These are phyloP conservation scores for Trametes maxima DNA, from an alignment of 768 basidiomycete genomes.

Conservation along the genomic window DNA sequence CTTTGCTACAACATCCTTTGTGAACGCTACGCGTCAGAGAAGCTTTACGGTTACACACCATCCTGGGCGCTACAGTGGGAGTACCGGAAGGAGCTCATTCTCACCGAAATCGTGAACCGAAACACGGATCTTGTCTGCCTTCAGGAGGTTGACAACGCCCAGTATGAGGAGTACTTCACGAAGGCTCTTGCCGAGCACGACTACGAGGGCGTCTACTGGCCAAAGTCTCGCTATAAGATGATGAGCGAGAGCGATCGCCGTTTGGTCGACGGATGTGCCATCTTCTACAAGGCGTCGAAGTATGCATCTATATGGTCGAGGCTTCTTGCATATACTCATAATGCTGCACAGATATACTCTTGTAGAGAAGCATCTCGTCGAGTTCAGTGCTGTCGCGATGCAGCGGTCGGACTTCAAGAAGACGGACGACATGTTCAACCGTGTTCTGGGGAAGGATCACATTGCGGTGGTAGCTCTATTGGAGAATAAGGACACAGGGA, in stretches of 20 bases:
- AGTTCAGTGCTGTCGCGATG: constrained; percentile 92
- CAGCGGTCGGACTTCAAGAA: constrained; percentile 93
- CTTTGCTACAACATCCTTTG: constrained; percentile 95
- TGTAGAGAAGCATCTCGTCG: constrained; percentile 90
- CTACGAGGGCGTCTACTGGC: constrained; percentile 91
- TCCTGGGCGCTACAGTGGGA: constrained; percentile 96
- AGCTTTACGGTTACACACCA: constrained; percentile 94
- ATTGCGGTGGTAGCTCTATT: constrained; percentile 86
- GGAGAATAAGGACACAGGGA: constrained; percentile 85
- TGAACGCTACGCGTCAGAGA: constrained; percentile 85
- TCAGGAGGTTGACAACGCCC: constrained; percentile 92
- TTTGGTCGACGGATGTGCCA: constrained; percentile 95
- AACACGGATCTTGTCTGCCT: constrained; percentile 90
- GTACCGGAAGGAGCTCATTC: constrained; percentile 86
- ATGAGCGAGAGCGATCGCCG: constrained; percentile 87
- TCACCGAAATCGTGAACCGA: constrained; percentile 80
- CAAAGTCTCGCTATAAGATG: constrained; percentile 90
- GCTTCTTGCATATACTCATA: constrained; percentile 2
- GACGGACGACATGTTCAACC: constrained; percentile 99
- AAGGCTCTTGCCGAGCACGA: constrained; percentile 70
- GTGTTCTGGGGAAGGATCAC: constrained; percentile 92
- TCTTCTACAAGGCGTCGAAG: constrained; percentile 90
- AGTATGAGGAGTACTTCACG: constrained; percentile 90
- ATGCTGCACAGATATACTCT: constrained; percentile 65
- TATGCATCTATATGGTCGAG: constrained; percentile 43